Percentiles rank a stretch among this genome's conserved stretches.
Evolutionary conservation across 495 filamentous ascomycete species (phyloP).

Genomic region (Pyrenopolyporus hunteri): DNA sequence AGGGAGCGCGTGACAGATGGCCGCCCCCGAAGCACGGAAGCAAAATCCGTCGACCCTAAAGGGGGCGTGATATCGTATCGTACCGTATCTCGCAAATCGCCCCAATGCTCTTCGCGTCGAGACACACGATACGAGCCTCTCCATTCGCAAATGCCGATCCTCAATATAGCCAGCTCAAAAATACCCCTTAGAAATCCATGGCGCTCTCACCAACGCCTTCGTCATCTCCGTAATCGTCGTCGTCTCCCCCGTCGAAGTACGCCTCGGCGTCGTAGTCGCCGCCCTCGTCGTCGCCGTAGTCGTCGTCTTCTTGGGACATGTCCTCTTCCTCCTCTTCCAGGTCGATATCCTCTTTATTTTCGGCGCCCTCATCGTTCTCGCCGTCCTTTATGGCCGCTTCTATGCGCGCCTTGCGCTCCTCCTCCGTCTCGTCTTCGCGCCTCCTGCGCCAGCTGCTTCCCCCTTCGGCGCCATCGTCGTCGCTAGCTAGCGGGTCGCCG

Average conservation of each 20-base stretch:
- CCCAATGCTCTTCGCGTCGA: no score
- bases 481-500: slow-evolving; percentile 20
- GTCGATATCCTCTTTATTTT: slow-evolving; percentile 45
- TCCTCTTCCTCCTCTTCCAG: slow-evolving; percentile 53
- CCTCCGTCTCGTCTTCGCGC: slow-evolving; percentile 47
- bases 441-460: slow-evolving; percentile 31
- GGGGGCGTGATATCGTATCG: no score
- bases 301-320: slow-evolving; percentile 49
- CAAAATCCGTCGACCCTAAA: no score
- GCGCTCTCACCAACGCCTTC: slow-evolving; percentile 54
- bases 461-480: slow-evolving; percentile 35
- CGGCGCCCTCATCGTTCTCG: slow-evolving; percentile 48
- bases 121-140: neutral
- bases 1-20: no score
- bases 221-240: slow-evolving; percentile 52
- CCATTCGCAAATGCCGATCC: slow-evolving; percentile 16
- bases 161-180: slow-evolving; percentile 10
- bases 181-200: slow-evolving; percentile 29
- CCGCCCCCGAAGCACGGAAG: no score
- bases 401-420: slow-evolving; percentile 48
- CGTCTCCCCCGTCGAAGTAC: slow-evolving; percentile 59
- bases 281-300: slow-evolving; percentile 54
- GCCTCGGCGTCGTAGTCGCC: slow-evolving; percentile 63
- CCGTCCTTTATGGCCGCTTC: slow-evolving; percentile 43
- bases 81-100: no score